Percentiles rank a stretch among this genome's conserved stretches.
Evolutionary conservation across 2,329 filamentous ascomycete species (phyloP).

Genomic region (Colletotrichum lupini): DNA sequence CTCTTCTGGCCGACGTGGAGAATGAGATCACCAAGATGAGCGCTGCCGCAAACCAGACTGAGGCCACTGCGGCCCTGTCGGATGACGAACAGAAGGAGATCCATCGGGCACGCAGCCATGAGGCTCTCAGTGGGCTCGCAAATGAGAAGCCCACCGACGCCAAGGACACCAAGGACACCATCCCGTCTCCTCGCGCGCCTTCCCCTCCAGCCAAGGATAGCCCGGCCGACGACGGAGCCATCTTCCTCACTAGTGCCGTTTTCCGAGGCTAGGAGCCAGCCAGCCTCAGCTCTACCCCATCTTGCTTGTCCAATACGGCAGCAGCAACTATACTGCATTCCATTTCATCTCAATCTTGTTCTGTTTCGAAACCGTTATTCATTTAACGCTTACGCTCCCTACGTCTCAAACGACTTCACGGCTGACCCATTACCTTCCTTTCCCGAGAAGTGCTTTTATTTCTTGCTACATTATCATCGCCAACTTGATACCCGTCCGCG

Average conservation of each 20-base stretch:
- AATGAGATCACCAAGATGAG: slow-evolving; percentile 64
- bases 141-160: slow-evolving; percentile 37
- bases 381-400: slow-evolving; percentile 29
- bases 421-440: slow-evolving; percentile 30
- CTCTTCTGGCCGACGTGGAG: slow-evolving; percentile 75
- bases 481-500: slow-evolving; percentile 35
- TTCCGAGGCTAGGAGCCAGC: slow-evolving; percentile 34
- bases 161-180: slow-evolving; percentile 44
- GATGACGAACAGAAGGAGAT: slow-evolving; percentile 53
- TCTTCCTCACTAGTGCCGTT: slow-evolving; percentile 38
- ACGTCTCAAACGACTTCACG: slow-evolving; percentile 35
- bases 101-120: slow-evolving; percentile 63
- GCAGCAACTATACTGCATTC: not conserved
- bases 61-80: slow-evolving; percentile 46
- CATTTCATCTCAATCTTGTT: slow-evolving; percentile 15
- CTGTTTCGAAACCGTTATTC: slow-evolving; percentile 16
- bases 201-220: slow-evolving; percentile 36
- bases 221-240: slow-evolving; percentile 23
- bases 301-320: not conserved
- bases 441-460: slow-evolving; percentile 26
- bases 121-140: slow-evolving; percentile 55
- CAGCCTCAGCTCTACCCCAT: slow-evolving; percentile 5
- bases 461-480: not conserved
- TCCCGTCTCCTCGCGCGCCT: slow-evolving; percentile 42
- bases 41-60: slow-evolving; percentile 41